phyloP scores from a whole-genome alignment of 768 basidiomycete genomes.

The Pleurotus cornucopiae region DNA sequence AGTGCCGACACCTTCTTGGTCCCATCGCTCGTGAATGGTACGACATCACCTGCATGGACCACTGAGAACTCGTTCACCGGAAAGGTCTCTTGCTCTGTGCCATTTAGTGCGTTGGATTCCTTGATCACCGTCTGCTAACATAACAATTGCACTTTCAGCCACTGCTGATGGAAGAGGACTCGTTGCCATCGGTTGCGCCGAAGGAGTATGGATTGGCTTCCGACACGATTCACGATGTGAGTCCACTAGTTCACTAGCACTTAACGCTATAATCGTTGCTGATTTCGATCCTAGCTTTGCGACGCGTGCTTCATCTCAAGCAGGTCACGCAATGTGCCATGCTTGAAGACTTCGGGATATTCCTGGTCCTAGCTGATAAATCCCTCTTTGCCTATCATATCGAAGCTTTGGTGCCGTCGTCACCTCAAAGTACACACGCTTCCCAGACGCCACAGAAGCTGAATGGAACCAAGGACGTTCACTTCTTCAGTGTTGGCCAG shows the following conservation, averaged over 20 bases:
- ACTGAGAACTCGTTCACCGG: conserved; percentile 72
- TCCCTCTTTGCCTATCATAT: conserved; percentile 92
- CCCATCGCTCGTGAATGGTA: conserved; percentile 53
- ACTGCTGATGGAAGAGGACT: conserved; percentile 83
- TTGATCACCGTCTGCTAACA: not conserved
- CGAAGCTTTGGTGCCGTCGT: conserved; percentile 91
- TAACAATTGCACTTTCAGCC: conserved; percentile 37
- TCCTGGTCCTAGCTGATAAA: conserved; percentile 94
- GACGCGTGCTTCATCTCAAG: conserved; percentile 90
- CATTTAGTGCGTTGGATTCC: conserved; percentile 66
- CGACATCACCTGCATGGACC: conserved; percentile 58
- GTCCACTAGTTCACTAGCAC: conserved; percentile 17
- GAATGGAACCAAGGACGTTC: conserved; percentile 86
- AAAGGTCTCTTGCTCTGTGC: conserved; percentile 92
- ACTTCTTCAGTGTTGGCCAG: conserved; percentile 92
- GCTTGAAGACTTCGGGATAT: conserved; percentile 94
- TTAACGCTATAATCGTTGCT: too few relatives aligned
- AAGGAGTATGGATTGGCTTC: conserved; percentile 98
- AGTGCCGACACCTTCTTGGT: conserved; percentile 87
- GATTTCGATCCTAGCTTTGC: conserved; percentile 55
- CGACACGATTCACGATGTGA: conserved; percentile 83
- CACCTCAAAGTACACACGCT: conserved; percentile 60
- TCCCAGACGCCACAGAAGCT: conserved; percentile 86
- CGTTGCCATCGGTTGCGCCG: conserved; percentile 90
- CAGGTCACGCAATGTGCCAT: conserved; percentile 95